Evolutionary conservation across 257 asterid genomes (phyloP), one percentile per base, ranked within the genome.

Genomic region (Solanum chaucha): DNA sequence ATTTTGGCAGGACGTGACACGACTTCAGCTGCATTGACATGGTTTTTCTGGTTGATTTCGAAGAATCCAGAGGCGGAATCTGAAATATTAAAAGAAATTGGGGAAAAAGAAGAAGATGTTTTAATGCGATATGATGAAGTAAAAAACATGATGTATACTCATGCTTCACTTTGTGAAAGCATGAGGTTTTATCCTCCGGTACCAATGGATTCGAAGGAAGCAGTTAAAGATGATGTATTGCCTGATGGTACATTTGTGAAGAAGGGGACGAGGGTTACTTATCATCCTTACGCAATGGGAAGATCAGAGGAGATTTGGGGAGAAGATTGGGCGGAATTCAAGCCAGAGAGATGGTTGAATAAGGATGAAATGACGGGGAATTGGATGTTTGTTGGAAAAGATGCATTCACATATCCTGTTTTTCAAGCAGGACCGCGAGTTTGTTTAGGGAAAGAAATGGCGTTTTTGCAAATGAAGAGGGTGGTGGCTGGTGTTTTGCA

Each of bases 1-100:
- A 93, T 95, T 8, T n/a, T 94, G 8, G 97, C 98, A 0, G 98
- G 98, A 3, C 91, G 94, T 0, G 98, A 95, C 87, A 93, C 97
- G 0, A 90, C 97, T 0, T 94, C 97, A 0, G 94, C 97, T 0
- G 96, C 96, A 3, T 84, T 95, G 51, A 92, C 94, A 2, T 95
- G 97, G 98, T 93, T 93, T 64, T 95, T 94, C 87, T 95, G 95
- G 97, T 28, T 91, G 82, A n/a, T 93, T 13, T 88, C 28, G 58
- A 38, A 86, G 77, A 70, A 70, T 15, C 89, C 89, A 1, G 84
- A 89, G 5, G 93, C 82, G 0, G 95, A 93, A 86, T 51, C 6
- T 0, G 78, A 90, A 65, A 90, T 93, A 0, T 34, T 93, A n/a
- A 72, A 59, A 28, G 94, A 93, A 58, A 73, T 91, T 83, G 9